Conservation (phyloP, 2,329 filamentous ascomycete species). For the Cylindrodendrum hubeiense region DNA sequence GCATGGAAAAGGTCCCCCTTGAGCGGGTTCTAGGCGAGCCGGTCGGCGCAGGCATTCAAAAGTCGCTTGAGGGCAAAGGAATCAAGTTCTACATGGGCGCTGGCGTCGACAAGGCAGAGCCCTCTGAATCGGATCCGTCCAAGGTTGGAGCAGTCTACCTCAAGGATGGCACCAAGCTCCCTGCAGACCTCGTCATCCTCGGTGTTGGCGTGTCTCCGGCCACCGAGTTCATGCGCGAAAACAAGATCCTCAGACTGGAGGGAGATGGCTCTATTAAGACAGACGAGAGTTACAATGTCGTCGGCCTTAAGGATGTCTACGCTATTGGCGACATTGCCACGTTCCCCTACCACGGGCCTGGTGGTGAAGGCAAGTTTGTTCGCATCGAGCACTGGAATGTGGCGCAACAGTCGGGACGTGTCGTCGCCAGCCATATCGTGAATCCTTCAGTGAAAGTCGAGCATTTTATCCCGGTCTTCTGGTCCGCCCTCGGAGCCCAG, state of each 20-base stretch:
- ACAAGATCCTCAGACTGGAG: constrained; percentile 77
- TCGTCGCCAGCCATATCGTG: constrained; percentile 82
- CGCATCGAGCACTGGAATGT: constrained; percentile 99
- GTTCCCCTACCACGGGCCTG: constrained; percentile 93
- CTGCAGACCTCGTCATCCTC: constrained; percentile 90
- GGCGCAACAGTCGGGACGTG: constrained; percentile 90
- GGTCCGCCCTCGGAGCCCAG: constrained; percentile 92
- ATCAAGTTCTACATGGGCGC: constrained; percentile 90
- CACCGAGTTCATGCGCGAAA: constrained; percentile 84
- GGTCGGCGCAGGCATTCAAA: constrained; percentile 85
- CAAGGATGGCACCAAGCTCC: constrained; percentile 86
- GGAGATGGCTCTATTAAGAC: constrained; percentile 88
- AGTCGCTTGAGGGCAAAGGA: constrained; percentile 83
- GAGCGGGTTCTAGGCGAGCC: constrained; percentile 87
- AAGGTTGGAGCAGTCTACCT: constrained; percentile 85
- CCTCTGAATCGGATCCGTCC: constrained; percentile 74
- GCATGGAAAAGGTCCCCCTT: constrained; percentile 88
- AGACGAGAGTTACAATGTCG: constrained; percentile 82
- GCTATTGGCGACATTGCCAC: constrained; percentile 96
- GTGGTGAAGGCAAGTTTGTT: constrained; percentile 77
- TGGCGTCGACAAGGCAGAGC: constrained; percentile 84
- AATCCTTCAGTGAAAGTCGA: constrained; percentile 72
- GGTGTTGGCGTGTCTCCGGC: constrained; percentile 90
- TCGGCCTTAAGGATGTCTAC: constrained; percentile 84
- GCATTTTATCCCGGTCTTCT: constrained; percentile 93